Evolutionary conservation across 1,139 yeast genomes (phyloP).

Genomic region (Blastobotrys malaysiensis): DNA sequence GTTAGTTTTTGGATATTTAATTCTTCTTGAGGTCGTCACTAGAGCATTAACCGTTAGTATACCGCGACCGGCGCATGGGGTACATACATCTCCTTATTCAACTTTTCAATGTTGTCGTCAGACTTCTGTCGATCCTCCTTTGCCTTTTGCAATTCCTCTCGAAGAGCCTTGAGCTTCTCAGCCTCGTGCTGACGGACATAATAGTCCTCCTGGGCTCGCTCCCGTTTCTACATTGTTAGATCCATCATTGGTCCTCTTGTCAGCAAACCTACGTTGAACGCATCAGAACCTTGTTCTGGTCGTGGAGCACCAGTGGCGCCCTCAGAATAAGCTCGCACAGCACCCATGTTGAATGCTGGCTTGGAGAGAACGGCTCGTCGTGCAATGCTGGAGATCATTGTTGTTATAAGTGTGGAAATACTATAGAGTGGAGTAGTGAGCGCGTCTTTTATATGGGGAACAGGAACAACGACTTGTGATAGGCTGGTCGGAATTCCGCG

Average conservation of each 20-base stretch:
- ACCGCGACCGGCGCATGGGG: neutral
- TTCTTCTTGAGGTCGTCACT: neutral
- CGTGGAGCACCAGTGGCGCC: constrained; percentile 55
- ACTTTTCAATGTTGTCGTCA: constrained; percentile 26
- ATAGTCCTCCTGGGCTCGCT: constrained; percentile 63
- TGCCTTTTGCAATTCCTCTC: constrained; percentile 24
- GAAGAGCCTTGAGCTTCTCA: constrained; percentile 52
- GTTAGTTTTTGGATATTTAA: too few species aligned
- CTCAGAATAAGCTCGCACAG: constrained; percentile 31
- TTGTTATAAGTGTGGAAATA: neutral
- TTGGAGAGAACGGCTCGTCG: constrained; percentile 1
- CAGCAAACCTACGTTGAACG: constrained; percentile 33
- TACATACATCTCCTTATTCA: constrained; percentile 29
- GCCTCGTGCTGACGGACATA: constrained; percentile 59
- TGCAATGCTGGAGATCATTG: constrained; percentile 3
- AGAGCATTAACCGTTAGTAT: neutral
- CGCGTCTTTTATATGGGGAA: neutral
- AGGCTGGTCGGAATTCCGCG: neutral
- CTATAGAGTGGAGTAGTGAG: neutral
- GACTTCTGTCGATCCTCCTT: constrained; percentile 26
- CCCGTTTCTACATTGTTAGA: constrained; percentile 42
- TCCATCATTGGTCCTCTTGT: constrained; percentile 22
- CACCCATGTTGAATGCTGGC: constrained; percentile 1
- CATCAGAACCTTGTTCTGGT: constrained; percentile 43
- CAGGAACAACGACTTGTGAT: constrained; percentile 1